phyloP scores from a whole-genome alignment of 1,139 yeast species.

The Lodderomyces jiufengensis region DNA sequence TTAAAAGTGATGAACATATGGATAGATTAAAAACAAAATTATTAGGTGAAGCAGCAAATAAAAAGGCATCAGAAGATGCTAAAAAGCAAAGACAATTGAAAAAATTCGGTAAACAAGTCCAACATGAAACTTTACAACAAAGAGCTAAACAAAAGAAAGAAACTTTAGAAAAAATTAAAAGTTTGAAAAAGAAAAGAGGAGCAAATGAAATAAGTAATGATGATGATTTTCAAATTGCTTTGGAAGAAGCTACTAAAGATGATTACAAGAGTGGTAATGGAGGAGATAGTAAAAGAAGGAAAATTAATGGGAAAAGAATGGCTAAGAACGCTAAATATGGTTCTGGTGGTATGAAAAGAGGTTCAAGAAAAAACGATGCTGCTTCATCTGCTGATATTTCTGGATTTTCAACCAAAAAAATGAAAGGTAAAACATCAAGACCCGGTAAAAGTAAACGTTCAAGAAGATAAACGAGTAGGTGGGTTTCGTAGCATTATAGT shows the following conservation, averaged over 20 bases:
- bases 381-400: constrained; percentile 68
- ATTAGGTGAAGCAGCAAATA: constrained; percentile 81
- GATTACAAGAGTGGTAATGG: constrained; percentile 32
- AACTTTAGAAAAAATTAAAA: constrained; percentile 83
- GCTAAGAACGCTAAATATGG: constrained; percentile 68
- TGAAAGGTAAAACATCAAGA: constrained; percentile 45
- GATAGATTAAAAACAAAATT: constrained; percentile 82
- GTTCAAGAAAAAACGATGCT: constrained; percentile 69
- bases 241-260: constrained; percentile 78
- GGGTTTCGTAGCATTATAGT: too few species aligned
- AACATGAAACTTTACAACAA: constrained; percentile 87
- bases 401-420: constrained; percentile 56
- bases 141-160: constrained; percentile 94
- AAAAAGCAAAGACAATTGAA: constrained; percentile 91
- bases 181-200: constrained; percentile 82
- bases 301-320: constrained; percentile 57
- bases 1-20: constrained; percentile 97
- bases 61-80: constrained; percentile 91
- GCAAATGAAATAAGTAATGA: constrained; percentile 64
- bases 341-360: constrained; percentile 74
- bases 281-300: constrained; percentile 40
- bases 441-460: constrained; percentile 73
- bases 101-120: constrained; percentile 97
- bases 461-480: constrained; percentile 25
- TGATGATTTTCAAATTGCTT: constrained; percentile 67